These are phyloP conservation scores for Coriaria nepalensis DNA, from an alignment of 306 rosid species.

Conservation along the genomic window DNA sequence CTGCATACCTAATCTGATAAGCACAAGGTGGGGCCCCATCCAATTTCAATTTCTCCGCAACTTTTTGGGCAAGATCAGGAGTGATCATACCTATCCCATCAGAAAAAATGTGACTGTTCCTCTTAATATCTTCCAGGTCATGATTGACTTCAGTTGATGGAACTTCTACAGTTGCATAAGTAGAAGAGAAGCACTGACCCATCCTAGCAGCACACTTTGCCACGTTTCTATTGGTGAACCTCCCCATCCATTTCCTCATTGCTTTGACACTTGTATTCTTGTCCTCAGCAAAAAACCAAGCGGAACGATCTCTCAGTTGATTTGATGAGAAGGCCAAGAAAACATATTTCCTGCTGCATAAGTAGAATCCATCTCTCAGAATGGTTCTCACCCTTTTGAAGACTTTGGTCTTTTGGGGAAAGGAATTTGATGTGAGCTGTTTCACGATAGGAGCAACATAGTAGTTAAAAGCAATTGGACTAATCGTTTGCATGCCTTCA, in stretches of 20 bases:
- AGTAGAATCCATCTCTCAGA: slow-evolving; percentile 43
- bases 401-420: slow-evolving; percentile 44
- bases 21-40: slow-evolving; percentile 50
- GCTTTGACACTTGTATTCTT: slow-evolving; percentile 4
- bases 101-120: slow-evolving; percentile 45
- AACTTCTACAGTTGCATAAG: slow-evolving; percentile 85
- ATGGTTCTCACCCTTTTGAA: slow-evolving; percentile 40
- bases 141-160: slow-evolving; percentile 27
- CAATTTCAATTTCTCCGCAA: slow-evolving; percentile 57
- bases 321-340: slow-evolving; percentile 81
- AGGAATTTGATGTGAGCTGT: slow-evolving; percentile 44
- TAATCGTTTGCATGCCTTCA: slow-evolving; percentile 75
- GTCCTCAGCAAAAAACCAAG: slow-evolving; percentile 75
- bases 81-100: slow-evolving; percentile 81
- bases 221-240: slow-evolving; percentile 30
- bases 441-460: slow-evolving; percentile 65
- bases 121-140: slow-evolving; percentile 39
- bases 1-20: slow-evolving; percentile 81
- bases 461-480: slow-evolving; percentile 37
- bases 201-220: slow-evolving; percentile 90
- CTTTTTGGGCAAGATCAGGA: slow-evolving; percentile 71
- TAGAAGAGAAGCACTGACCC: slow-evolving; percentile 85
- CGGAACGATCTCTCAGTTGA: slow-evolving; percentile 79
- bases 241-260: slow-evolving; percentile 63
- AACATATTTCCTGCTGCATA: slow-evolving; percentile 54